Conservation (phyloP, 2,329 filamentous ascomycete genomes). For the Aspergillus transmontanensis region DNA sequence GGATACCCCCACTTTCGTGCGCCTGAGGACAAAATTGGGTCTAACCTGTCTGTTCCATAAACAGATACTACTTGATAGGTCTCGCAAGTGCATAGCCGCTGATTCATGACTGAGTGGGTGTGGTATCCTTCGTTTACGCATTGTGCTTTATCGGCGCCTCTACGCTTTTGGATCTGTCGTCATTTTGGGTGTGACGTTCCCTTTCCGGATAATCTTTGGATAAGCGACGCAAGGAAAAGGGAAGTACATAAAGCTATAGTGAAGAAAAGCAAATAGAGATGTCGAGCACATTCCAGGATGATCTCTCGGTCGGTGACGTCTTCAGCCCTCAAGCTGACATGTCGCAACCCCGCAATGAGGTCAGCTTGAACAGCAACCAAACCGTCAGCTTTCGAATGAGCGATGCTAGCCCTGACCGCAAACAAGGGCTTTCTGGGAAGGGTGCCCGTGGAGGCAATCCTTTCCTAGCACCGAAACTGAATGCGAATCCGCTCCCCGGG, state of each 20-base stretch:
- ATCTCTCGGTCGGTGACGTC: constrained; percentile 43
- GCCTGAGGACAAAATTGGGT: background rate
- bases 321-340: constrained; percentile 42
- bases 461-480: constrained; percentile 34
- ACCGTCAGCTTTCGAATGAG: constrained; percentile 32
- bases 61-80: constrained; percentile 8
- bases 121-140: constrained; percentile 10
- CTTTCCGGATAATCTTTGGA: constrained; percentile 3
- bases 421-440: constrained; percentile 17
- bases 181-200: constrained; percentile 1
- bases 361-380: constrained; percentile 23
- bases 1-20: constrained; percentile 9
- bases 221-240: background rate
- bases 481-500: constrained; percentile 27
- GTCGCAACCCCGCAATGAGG: constrained; percentile 28
- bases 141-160: constrained; percentile 10
- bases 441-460: constrained; percentile 25
- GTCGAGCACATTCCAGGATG: constrained; percentile 29
- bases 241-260: background rate
- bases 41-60: constrained; percentile 4
- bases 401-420: constrained; percentile 27
- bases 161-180: constrained; percentile 4
- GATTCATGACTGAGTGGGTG: constrained; percentile 18
- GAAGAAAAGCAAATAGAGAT: constrained; percentile 7
- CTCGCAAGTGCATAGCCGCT: constrained; percentile 6